A percentile compares a stretch with the other conserved stretches of the same genome.
Evolutionary conservation across 2,329 filamentous ascomycete genomes (phyloP).

Genomic region (Cladosporium oxysporum): DNA sequence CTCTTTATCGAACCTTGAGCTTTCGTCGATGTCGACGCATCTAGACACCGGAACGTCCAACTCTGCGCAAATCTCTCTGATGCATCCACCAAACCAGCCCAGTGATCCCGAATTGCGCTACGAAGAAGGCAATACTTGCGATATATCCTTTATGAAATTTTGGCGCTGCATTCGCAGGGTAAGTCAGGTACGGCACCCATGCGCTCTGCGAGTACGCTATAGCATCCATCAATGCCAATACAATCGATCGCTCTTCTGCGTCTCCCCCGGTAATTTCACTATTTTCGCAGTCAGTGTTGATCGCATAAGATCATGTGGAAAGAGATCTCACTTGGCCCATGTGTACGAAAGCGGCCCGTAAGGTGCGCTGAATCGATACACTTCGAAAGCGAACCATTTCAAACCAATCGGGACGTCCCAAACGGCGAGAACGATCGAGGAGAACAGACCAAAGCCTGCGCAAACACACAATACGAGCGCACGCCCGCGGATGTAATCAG

Average conservation of each 20-base stretch:
- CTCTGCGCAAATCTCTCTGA: slow-evolving; percentile 14
- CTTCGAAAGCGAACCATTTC: slow-evolving; percentile 38
- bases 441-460: slow-evolving; percentile 47
- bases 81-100: slow-evolving; percentile 16
- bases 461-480: slow-evolving; percentile 63
- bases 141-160: slow-evolving; percentile 39
- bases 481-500: slow-evolving; percentile 61
- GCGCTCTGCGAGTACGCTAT: slow-evolving; percentile 70
- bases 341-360: slow-evolving; percentile 42
- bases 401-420: slow-evolving; percentile 36
- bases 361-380: slow-evolving; percentile 34
- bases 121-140: slow-evolving; percentile 5
- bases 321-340: slow-evolving; percentile 35
- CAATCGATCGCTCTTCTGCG: slow-evolving; percentile 67
- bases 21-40: background rate
- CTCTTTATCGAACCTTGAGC: background rate
- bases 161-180: slow-evolving; percentile 12
- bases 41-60: background rate
- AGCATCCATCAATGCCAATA: slow-evolving; percentile 68
- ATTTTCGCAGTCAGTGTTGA: background rate
- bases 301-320: background rate
- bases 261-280: slow-evolving; percentile 55
- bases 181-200: slow-evolving; percentile 57
- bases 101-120: slow-evolving; percentile 4
- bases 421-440: slow-evolving; percentile 52